Evolutionary conservation across 2,329 filamentous ascomycete genomes (phyloP).

Genomic region (Talaromyces sp.): DNA sequence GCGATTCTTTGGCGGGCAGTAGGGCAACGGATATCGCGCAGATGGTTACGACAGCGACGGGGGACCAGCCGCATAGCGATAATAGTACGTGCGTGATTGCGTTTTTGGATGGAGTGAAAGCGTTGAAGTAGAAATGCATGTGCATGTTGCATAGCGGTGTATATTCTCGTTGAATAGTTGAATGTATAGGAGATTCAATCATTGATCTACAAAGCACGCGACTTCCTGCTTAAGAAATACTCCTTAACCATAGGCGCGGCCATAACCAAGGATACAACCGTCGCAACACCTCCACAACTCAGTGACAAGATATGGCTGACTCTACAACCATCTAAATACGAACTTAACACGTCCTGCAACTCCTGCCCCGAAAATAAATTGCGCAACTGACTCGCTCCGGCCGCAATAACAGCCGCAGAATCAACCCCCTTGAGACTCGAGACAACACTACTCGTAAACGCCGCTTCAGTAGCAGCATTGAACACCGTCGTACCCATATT

Average conservation of each 20-base stretch:
- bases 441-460: constrained; percentile 9
- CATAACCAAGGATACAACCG: constrained; percentile 11
- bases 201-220: not conserved
- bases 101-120: constrained; percentile 30
- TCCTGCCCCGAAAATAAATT: constrained; percentile 3
- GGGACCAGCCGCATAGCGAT: constrained; percentile 25
- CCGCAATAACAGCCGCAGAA: constrained; percentile 1
- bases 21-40: constrained; percentile 30
- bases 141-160: not conserved
- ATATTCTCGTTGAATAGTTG: too few species aligned
- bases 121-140: constrained; percentile 18
- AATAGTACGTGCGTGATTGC: constrained; percentile 34
- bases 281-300: constrained; percentile 5
- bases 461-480: constrained; percentile 9
- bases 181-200: not conserved
- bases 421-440: not conserved
- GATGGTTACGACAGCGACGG: constrained; percentile 24
- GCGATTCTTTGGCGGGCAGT: constrained; percentile 28
- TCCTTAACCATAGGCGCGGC: constrained; percentile 6
- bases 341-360: constrained; percentile 6
- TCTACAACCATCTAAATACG: constrained; percentile 15
- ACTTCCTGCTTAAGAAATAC: not conserved
- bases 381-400: constrained; percentile 10
- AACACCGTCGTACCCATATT: constrained; percentile 16
- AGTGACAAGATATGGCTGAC: constrained; percentile 11